These are phyloP conservation scores for Lipomyces yamanashiensis DNA, from an alignment of 805 yeast species.

Conservation along the genomic window DNA sequence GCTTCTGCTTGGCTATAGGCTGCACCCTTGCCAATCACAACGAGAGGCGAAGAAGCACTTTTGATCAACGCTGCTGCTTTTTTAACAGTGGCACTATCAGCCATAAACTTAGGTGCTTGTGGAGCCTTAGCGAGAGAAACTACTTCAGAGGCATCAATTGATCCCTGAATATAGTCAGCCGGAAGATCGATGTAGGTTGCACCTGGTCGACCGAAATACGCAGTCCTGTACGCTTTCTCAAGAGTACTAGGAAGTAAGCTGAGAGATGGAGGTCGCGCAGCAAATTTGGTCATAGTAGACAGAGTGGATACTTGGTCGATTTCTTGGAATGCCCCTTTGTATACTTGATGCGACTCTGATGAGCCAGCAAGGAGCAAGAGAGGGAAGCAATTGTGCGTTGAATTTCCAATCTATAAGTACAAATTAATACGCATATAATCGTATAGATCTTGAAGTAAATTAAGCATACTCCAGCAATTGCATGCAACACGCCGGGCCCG, in stretches of 20 bases:
- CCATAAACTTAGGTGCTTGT: slow-evolving; percentile 47
- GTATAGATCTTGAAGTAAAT: not conserved
- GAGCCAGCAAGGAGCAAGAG: slow-evolving; percentile 69
- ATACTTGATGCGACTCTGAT: slow-evolving; percentile 52
- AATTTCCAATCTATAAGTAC: slow-evolving; percentile 52
- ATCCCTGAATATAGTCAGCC: slow-evolving; percentile 58
- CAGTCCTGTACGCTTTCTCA: slow-evolving; percentile 53
- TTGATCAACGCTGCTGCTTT: slow-evolving; percentile 47
- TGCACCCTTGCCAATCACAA: slow-evolving; percentile 71
- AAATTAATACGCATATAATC: too few species aligned
- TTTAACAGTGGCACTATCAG: slow-evolving; percentile 46
- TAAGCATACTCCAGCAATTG: slow-evolving; percentile 56
- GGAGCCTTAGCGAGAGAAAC: slow-evolving; percentile 7
- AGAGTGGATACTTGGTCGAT: slow-evolving; percentile 64
- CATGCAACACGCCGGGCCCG: slow-evolving; percentile 75
- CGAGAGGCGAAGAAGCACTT: slow-evolving; percentile 54
- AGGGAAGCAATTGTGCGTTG: slow-evolving; percentile 68
- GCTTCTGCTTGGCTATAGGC: slow-evolving; percentile 53
- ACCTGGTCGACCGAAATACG: slow-evolving; percentile 61
- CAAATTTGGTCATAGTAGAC: slow-evolving; percentile 56
- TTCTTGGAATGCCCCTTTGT: slow-evolving; percentile 73
- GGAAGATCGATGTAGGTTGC: slow-evolving; percentile 68
- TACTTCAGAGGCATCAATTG: slow-evolving; percentile 18
- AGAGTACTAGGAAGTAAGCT: slow-evolving; percentile 49
- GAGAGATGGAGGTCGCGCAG: slow-evolving; percentile 50